Evolutionary conservation across 495 filamentous ascomycete species (phyloP).

Genomic region (Immersiella caudata): DNA sequence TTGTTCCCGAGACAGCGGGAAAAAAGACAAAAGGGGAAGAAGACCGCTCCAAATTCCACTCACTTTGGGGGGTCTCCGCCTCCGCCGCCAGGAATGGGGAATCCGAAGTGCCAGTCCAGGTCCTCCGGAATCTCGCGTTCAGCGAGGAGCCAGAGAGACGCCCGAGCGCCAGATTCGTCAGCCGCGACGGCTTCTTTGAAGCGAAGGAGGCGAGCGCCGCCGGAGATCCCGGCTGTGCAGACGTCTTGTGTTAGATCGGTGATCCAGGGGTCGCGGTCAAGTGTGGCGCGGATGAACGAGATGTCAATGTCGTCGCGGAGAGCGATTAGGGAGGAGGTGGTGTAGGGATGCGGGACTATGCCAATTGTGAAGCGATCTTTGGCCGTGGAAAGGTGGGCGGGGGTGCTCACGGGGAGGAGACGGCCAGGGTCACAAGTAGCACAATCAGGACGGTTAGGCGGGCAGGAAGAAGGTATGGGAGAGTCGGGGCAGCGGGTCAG

Average conservation of each 20-base stretch:
- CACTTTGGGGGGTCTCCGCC: constrained; percentile 37
- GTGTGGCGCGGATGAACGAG: constrained; percentile 72
- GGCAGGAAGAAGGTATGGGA: constrained; percentile 77
- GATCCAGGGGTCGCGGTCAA: constrained; percentile 81
- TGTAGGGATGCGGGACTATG: constrained; percentile 89
- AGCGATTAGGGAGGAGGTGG: constrained; percentile 62
- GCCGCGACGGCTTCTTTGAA: constrained; percentile 84
- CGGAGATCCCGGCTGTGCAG: constrained; percentile 60
- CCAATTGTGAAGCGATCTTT: constrained; percentile 76
- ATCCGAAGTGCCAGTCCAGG: constrained; percentile 88
- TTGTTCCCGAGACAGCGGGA: too few species aligned
- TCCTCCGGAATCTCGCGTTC: constrained; percentile 67
- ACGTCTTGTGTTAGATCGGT: constrained; percentile 69
- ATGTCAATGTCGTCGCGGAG: constrained; percentile 58
- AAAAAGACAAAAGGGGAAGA: too few species aligned
- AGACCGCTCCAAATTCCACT: too few species aligned
- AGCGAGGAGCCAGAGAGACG: constrained; percentile 79
- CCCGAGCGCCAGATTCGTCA: constrained; percentile 51
- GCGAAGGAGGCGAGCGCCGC: constrained; percentile 63
- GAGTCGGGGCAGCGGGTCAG: constrained; percentile 72
- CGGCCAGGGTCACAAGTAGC: constrained; percentile 66
- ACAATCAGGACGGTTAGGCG: constrained; percentile 76
- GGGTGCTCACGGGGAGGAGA: constrained; percentile 60
- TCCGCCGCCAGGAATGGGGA: constrained; percentile 63
- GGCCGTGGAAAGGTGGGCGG: constrained; percentile 61